Evolutionary conservation across 1,284 basidiomycete genomes (phyloP).

Genomic region (Marasmius oreades): DNA sequence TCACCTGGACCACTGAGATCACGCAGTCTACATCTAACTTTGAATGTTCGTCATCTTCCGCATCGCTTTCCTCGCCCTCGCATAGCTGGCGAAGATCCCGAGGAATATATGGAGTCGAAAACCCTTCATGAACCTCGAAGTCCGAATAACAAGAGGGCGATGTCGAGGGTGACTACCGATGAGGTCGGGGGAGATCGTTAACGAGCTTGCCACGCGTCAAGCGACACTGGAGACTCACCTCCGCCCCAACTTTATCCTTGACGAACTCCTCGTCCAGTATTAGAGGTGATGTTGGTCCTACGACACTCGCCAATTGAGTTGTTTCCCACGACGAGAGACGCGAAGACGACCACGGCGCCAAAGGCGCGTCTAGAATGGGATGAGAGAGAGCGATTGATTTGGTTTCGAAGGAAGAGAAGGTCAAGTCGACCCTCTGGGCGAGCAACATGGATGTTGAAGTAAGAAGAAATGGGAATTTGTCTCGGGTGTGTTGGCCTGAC

Average conservation of each 20-base stretch:
- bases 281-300: neutral
- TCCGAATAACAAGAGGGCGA: neutral
- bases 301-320: neutral
- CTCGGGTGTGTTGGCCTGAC: neutral
- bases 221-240: neutral
- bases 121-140: neutral
- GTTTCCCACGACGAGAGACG: neutral
- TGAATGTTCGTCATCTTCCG: neutral
- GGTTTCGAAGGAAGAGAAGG: neutral
- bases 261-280: neutral
- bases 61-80: constrained; percentile 1
- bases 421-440: neutral
- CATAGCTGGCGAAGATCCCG: neutral
- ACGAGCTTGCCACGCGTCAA: constrained; percentile 1
- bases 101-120: neutral
- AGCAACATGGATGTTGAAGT: neutral
- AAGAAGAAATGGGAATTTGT: neutral
- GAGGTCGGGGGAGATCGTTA: neutral
- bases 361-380: neutral
- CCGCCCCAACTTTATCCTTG: neutral
- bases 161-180: neutral
- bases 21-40: neutral
- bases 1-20: neutral
- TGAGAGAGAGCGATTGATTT: neutral
- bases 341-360: neutral